phyloP scores from a whole-genome alignment of 108 stramenopile genomes.

The Nitzschia palea region DNA sequence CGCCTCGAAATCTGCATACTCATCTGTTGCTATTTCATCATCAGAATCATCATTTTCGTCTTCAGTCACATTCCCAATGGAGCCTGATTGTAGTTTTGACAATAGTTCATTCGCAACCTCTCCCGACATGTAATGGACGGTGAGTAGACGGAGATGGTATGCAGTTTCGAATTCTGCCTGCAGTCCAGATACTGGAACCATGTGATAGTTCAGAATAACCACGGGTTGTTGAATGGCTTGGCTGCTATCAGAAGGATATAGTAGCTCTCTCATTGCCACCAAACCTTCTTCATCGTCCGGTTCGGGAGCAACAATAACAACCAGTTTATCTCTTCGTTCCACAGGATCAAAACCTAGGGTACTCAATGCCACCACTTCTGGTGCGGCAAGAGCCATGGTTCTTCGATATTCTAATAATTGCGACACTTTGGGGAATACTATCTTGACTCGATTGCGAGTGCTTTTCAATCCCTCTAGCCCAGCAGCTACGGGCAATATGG shows the following conservation, averaged over 20 bases:
- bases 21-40: conserved; percentile 12
- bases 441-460: conserved; percentile 79
- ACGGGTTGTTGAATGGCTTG: conserved; percentile 62
- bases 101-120: conserved; percentile 42
- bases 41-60: conserved; percentile 11
- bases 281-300: conserved; percentile 82
- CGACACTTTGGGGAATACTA: conserved; percentile 89
- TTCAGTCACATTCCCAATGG: conserved; percentile 14
- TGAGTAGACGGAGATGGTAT: conserved; percentile 82
- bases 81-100: conserved; percentile 22
- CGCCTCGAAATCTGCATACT: conserved; percentile 14
- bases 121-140: conserved; percentile 87
- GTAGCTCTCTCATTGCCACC: conserved; percentile 63
- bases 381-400: conserved; percentile 82
- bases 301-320: conserved; percentile 81
- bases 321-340: conserved; percentile 77
- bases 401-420: conserved; percentile 78
- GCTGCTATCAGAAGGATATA: conserved; percentile 36
- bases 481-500: conserved; percentile 84
- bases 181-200: conserved; percentile 68
- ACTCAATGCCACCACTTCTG: conserved; percentile 83
- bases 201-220: conserved; percentile 87
- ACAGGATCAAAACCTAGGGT: conserved; percentile 86
- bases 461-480: conserved; percentile 76
- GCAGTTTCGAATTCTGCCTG: conserved; percentile 66